These are phyloP conservation scores for Parastagonospora avenae DNA, from an alignment of 2,329 filamentous ascomycete genomes.

Conservation along the genomic window DNA sequence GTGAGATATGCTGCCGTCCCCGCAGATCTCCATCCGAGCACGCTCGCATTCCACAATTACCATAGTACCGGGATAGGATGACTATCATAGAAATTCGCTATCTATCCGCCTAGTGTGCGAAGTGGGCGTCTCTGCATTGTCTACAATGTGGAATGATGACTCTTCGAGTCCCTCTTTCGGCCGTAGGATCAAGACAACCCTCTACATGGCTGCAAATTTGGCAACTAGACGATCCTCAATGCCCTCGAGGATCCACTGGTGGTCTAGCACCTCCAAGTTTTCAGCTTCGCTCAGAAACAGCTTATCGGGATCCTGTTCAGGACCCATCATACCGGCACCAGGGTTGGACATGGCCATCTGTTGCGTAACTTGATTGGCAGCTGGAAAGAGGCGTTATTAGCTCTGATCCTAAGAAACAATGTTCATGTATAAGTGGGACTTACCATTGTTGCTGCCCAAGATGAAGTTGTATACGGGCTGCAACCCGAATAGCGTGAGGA, in stretches of 20 bases:
- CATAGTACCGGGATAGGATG: constrained; percentile 25
- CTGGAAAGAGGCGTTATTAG: constrained; percentile 56
- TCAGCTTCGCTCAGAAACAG: constrained; percentile 91
- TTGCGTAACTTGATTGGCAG: constrained; percentile 88
- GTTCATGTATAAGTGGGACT: constrained; percentile 39
- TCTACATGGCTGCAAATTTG: constrained; percentile 33
- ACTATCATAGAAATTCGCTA: constrained; percentile 36
- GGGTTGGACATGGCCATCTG: constrained; percentile 79
- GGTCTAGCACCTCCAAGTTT: constrained; percentile 93
- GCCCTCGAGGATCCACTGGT: constrained; percentile 87
- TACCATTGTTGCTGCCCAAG: constrained; percentile 93
- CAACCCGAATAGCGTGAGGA: constrained; percentile 93
- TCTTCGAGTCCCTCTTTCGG: constrained; percentile 13
- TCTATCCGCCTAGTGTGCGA: constrained; percentile 24
- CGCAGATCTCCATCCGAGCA: constrained; percentile 18
- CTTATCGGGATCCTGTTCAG: constrained; percentile 94
- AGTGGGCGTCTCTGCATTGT: constrained; percentile 20
- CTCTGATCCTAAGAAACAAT: constrained; percentile 6
- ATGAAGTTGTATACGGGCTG: constrained; percentile 98
- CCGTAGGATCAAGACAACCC: constrained; percentile 5
- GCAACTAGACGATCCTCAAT: constrained; percentile 82
- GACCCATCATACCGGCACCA: constrained; percentile 81
- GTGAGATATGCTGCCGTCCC: constrained; percentile 12
- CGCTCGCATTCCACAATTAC: constrained; percentile 15
- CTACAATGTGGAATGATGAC: constrained; percentile 29